These are phyloP conservation scores for Furculomyces boomerangus DNA, from an alignment of 371 early-diverging fungal genomes.

Conservation along the genomic window DNA sequence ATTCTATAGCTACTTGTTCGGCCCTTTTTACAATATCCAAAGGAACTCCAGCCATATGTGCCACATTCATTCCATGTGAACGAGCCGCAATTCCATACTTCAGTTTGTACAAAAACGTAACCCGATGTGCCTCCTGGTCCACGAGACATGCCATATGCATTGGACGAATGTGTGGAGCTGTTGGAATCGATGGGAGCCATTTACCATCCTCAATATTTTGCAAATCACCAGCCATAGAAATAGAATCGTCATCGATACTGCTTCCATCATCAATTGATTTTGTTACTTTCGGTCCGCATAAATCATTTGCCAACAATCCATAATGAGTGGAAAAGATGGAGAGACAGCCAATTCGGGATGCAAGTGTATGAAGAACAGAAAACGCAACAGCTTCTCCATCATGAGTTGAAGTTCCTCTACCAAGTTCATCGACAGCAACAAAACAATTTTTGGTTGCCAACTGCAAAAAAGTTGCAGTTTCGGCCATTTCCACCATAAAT, in stretches of 20 bases:
- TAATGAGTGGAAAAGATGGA: constrained; percentile 98
- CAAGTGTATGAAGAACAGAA: constrained; percentile 76
- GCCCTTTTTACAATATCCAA: constrained; percentile 29
- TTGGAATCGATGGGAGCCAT: not conserved
- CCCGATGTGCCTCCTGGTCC: constrained; percentile 61
- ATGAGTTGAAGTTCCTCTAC: constrained; percentile 96
- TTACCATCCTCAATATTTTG: not conserved
- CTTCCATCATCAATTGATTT: constrained; percentile 12
- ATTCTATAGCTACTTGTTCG: constrained; percentile 42
- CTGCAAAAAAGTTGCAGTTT: constrained; percentile 85
- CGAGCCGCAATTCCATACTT: constrained; percentile 63
- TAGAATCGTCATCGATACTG: not conserved
- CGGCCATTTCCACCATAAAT: constrained; percentile 97
- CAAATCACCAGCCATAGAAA: not conserved
- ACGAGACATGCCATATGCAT: constrained; percentile 63
- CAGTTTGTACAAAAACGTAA: constrained; percentile 95
- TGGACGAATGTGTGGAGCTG: constrained; percentile 21
- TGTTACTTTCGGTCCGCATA: constrained; percentile 26
- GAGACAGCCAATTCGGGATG: constrained; percentile 67
- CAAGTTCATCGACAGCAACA: constrained; percentile 98
- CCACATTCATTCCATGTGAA: constrained; percentile 84
- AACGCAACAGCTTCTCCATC: constrained; percentile 98
- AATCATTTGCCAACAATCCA: constrained; percentile 71
- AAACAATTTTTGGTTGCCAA: constrained; percentile 87
- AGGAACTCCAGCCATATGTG: constrained; percentile 92